These are phyloP conservation scores for Trypanosoma rangeli DNA, from an alignment of 208 protist genomes.

Conservation along the genomic window DNA sequence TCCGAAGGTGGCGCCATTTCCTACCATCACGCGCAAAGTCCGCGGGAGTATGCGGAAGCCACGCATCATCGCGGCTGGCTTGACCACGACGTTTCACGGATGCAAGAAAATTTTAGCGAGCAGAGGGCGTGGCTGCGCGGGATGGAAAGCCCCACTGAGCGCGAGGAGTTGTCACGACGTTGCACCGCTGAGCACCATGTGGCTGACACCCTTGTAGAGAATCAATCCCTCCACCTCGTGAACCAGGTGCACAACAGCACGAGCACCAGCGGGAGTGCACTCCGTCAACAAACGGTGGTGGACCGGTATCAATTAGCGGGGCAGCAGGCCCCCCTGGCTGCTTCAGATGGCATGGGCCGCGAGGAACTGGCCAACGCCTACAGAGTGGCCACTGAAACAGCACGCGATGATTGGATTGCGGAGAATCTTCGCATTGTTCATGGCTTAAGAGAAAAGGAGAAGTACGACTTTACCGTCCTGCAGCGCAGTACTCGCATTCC, in stretches of 20 bases:
- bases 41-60: constrained; percentile 42
- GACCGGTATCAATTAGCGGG: constrained; percentile 47
- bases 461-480: constrained; percentile 74
- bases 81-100: constrained; percentile 53
- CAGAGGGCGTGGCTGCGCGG: constrained; percentile 36
- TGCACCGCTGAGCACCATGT: constrained; percentile 39
- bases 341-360: constrained; percentile 24
- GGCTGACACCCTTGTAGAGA: constrained; percentile 29
- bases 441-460: constrained; percentile 81
- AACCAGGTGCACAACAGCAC: constrained; percentile 64
- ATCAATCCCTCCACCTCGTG: constrained; percentile 28
- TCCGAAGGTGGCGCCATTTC: constrained; percentile 55
- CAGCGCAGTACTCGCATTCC: constrained; percentile 61
- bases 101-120: constrained; percentile 29
- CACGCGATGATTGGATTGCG: constrained; percentile 45
- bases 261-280: constrained; percentile 41
- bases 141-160: constrained; percentile 39
- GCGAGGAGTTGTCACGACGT: constrained; percentile 26
- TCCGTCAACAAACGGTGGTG: constrained; percentile 46
- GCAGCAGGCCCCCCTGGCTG: constrained; percentile 9
- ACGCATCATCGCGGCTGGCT: constrained; percentile 48
- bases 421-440: constrained; percentile 72
- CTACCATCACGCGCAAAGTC: constrained; percentile 55
- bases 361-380: constrained; percentile 29
- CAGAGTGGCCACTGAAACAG: constrained; percentile 1